Evolutionary conservation across 2,329 filamentous ascomycete genomes (phyloP).

Genomic region (Coniochaeta sp.): DNA sequence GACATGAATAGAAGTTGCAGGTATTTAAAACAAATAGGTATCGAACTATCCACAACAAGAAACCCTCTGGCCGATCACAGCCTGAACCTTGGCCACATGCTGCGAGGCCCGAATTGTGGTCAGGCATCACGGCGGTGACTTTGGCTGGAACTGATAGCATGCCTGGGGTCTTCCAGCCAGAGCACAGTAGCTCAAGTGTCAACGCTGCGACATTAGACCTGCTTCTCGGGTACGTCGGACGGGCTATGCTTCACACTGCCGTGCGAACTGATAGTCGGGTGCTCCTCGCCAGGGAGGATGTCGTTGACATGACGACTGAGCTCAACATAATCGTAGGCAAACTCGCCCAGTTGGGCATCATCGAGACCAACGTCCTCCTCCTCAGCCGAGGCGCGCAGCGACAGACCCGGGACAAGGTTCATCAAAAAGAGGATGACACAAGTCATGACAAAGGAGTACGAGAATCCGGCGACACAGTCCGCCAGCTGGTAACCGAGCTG

Average conservation of each 20-base stretch:
- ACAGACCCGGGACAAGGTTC: slow-evolving; percentile 63
- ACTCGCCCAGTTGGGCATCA: slow-evolving; percentile 72
- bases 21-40: slow-evolving; percentile 2
- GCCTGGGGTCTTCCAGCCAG: not conserved
- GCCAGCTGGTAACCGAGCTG: slow-evolving; percentile 67
- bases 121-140: not conserved
- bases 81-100: not conserved
- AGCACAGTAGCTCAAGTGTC: not conserved
- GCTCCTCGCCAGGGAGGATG: slow-evolving; percentile 7
- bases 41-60: not conserved
- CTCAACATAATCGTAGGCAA: slow-evolving; percentile 80
- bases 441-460: slow-evolving; percentile 60
- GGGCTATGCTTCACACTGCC: slow-evolving; percentile 1
- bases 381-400: slow-evolving; percentile 58
- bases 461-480: slow-evolving; percentile 56
- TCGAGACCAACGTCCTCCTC: slow-evolving; percentile 65
- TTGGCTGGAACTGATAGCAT: not conserved
- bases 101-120: not conserved
- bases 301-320: slow-evolving; percentile 31
- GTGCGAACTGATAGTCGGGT: not conserved
- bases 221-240: not conserved
- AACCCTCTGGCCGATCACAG: not conserved
- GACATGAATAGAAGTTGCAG: not conserved
- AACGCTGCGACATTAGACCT: not conserved
- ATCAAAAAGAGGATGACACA: slow-evolving; percentile 63